phyloP scores from a whole-genome alignment of 345 rosid species.

The Populus simonii region DNA sequence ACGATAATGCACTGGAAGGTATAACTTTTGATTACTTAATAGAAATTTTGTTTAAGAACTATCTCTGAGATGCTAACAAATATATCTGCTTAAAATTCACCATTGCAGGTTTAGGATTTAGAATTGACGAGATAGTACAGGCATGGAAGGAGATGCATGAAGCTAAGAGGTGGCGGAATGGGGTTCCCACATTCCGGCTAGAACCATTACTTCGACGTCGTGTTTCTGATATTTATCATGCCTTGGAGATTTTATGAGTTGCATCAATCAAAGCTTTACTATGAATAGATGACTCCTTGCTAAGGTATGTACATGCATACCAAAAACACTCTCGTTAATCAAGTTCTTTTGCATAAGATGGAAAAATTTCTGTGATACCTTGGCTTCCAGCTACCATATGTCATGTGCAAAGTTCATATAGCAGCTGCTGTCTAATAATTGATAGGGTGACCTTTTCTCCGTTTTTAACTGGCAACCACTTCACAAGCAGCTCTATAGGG shows the following conservation, averaged over 20 bases:
- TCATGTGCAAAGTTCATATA: background rate
- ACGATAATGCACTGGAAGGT: constrained; percentile 58
- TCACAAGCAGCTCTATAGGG: background rate
- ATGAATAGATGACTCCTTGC: background rate
- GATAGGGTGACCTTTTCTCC: background rate
- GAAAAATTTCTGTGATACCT: background rate
- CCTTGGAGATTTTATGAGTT: constrained; percentile 43
- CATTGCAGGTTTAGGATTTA: constrained; percentile 58
- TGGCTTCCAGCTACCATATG: background rate
- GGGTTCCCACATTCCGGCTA: constrained; percentile 58
- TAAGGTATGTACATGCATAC: background rate
- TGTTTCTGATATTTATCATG: constrained; percentile 47
- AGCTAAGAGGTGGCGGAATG: constrained; percentile 59
- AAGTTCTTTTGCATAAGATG: background rate
- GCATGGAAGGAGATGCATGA: constrained; percentile 81
- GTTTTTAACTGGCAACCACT: background rate
- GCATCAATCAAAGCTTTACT: background rate
- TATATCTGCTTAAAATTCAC: constrained; percentile 3
- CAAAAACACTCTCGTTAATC: background rate
- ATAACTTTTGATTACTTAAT: constrained; percentile 10
- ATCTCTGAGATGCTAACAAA: constrained; percentile 12
- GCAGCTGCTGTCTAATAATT: background rate
- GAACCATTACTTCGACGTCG: constrained; percentile 65
- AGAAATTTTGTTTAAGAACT: background rate
- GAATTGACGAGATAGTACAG: constrained; percentile 64